Evolutionary conservation across 805 yeast genomes (phyloP), one percentile per base, ranked within the genome.

Genomic region (Metschnikowia kofuensis): DNA sequence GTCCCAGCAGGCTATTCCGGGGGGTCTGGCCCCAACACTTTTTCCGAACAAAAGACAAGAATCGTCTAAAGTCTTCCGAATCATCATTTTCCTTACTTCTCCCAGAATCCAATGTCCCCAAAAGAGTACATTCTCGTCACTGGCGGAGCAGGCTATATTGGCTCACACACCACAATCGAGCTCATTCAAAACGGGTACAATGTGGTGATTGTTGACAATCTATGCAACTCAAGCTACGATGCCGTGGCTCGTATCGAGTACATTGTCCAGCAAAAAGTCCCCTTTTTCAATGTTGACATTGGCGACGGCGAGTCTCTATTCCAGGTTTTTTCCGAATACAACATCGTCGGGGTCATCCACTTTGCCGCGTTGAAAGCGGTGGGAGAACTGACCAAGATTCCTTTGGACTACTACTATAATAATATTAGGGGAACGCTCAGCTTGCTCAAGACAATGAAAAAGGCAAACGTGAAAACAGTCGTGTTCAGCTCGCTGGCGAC

Each of bases 61-160:
- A 13, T 13, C 5, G 3, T 31, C 3, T 11, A 31, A 10, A 31
- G 4, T 31, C 34, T 11, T 13, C 13, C 6, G 2, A 31, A 10
- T 2, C 34, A 2, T 31, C 13, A 26, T 16, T 35, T 45, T 29
- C n/a, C 41, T 7, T 31, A 10, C 3, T 34, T 5, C n/a, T 34
- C 15, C 36, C 36, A 30, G 15, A 10, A 42, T 14, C 34, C 31
- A 27, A 52, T 52, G 56, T 6, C 42, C 39, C 9, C 39, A 4
- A 29, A 47, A 28, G 40, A 50, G 7, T 72, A 72, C 62, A 80
- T 84, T 40, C 71, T 86, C 46, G 91, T 87, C 29, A 86, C 94
- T 21, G 95, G 95, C 40, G 95, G 95, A 42, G 88, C 92, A 28
- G 94, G 96, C 16, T 87, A 87, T 67, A 86, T 88, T 60, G 95